Base-by-base conservation (phyloP, 345 rosid species). In the Corchorus olitorius region DNA sequence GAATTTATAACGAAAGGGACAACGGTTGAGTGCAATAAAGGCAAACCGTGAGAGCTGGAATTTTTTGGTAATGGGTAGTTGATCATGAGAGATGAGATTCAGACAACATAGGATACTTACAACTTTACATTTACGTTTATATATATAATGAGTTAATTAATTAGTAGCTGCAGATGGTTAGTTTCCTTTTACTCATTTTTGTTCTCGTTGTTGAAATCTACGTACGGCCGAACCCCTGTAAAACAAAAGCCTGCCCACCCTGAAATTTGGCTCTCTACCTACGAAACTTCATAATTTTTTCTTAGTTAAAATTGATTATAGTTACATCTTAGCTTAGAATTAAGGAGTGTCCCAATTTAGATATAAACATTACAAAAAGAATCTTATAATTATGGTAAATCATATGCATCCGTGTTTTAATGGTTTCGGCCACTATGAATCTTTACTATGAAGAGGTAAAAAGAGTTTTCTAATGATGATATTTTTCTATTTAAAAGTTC, bases 21-120 rank as follows among this genome's bases (percentile, higher is more conserved):
- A 45, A 17, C 12, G 17, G 76, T 63, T 60, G 70, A 73, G 62
- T 46, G 81, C 43, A 73, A 60, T 73, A 13, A 81, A 77, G 72
- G 54, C 68, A n/a, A 33, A 61, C 15, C 41, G 59, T 17, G 52
- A 27, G 46, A 63, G 78, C 80, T 65, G 64, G 58, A 79, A 68
- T 73, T 67, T 73, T 16, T 55, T 62, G 84, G 81, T 78, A 64
- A 65, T 54, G 81, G 78, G 78, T 55, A 63, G 27, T 43, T 58
- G 74, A 20, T 27, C 27, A 27, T 27, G 27, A 27, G 27, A 27
- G 27, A 27, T 27, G 27, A 27, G 27, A 27, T 27, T 27, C 27
- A 27, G 59, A 67, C 65, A 48, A 59, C 14, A 48, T 6, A 37
- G 48, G 27, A 39, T 6, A 53, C n/a, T 45, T 39, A 9, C 17